Evolutionary conservation across 75 land plant genomes (phyloP), one percentile per base, ranked within the genome.

Genomic region (Isoetes taiwanensis): DNA sequence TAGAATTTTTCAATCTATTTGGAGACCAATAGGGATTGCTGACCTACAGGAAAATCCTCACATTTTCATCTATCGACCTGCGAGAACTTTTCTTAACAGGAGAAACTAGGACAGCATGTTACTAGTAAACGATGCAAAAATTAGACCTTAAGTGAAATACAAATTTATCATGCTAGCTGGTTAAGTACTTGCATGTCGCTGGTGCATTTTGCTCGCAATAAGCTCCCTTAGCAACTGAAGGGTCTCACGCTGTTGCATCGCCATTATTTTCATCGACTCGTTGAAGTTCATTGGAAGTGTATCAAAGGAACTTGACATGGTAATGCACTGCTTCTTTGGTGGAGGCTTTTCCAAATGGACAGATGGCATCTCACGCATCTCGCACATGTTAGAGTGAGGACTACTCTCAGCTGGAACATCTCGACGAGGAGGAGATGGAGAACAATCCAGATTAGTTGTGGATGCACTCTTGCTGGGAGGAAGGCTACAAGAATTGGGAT

Each of bases 131-230:
- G n/a, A n/a, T n/a, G n/a, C n/a, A n/a, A n/a, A n/a, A n/a, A n/a
- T n/a, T n/a, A n/a, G n/a, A n/a, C n/a, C n/a, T n/a, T n/a, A n/a
- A n/a, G n/a, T n/a, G n/a, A n/a, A n/a, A n/a, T n/a, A n/a, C n/a
- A n/a, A n/a, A n/a, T n/a, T n/a, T n/a, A n/a, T n/a, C n/a, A n/a
- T n/a, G n/a, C n/a, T n/a, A n/a, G n/a, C n/a, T n/a, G n/a, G n/a
- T n/a, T n/a, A n/a, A 46, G 16, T 46, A 46, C 50, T 46, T 46
- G 50, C 50, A 46, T 46, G 50, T 46, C 50, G 16, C n/a, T 46
- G 50, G 5, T 6, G 50, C 4, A 23, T 19, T 6, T 16, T 46
- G 19, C 25, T 8, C 25, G 50, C 50, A 46, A 5, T 16, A 5
- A 46, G 50, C 50, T 46, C 50, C 50, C 50, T 16, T 5, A 46